phyloP scores from a whole-genome alignment of 345 rosid genomes.

The Sisymbrium altissimum region DNA sequence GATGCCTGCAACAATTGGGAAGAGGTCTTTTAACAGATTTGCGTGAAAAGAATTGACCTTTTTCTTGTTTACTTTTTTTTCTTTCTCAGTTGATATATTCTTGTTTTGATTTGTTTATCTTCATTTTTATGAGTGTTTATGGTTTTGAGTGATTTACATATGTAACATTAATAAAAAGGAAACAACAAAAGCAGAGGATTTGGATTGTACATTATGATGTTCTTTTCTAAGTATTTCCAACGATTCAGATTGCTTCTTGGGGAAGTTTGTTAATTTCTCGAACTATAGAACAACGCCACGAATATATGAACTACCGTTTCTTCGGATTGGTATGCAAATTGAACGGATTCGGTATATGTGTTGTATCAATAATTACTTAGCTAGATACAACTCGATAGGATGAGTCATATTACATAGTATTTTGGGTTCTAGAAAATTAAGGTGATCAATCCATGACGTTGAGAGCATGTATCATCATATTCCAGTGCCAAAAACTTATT shows the following conservation, averaged over 20 bases:
- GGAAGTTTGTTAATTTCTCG: no score
- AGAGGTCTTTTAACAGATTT: slow-evolving; percentile 89
- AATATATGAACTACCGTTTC: no score
- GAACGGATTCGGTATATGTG: no score
- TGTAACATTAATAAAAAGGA: not conserved
- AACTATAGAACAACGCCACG: no score
- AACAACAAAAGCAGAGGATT: slow-evolving; percentile 18
- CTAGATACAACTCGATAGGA: no score
- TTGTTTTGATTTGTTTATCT: slow-evolving; percentile 4
- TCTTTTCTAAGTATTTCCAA: not conserved
- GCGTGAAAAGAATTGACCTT: slow-evolving; percentile 46
- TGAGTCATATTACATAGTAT: no score
- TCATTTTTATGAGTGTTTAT: slow-evolving; percentile 11
- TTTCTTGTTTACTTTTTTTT: not conserved
- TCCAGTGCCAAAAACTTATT: not conserved
- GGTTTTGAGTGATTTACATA: slow-evolving; percentile 21
- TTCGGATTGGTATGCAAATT: no score
- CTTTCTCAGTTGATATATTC: not conserved
- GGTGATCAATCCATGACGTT: not conserved
- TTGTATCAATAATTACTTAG: no score
- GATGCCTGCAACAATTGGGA: slow-evolving; percentile 73
- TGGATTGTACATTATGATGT: not conserved
- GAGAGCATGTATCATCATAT: not conserved
- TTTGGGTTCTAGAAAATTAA: no score
- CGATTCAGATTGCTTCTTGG: not conserved